phyloP scores from a whole-genome alignment of 345 rosid species.

The Excoecaria agallocha region DNA sequence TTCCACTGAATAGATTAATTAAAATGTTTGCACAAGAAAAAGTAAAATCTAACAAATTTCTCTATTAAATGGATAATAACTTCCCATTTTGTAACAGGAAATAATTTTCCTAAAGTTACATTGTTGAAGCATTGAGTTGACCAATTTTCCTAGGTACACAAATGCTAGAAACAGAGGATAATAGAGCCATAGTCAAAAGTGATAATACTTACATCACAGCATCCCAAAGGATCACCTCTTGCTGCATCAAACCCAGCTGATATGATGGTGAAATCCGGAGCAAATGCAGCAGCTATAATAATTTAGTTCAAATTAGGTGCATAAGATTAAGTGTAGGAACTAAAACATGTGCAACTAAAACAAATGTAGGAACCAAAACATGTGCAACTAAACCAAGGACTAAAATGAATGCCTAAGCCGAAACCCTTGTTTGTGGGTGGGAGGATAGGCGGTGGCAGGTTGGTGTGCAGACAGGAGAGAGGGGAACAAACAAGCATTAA shows the following conservation, averaged over 20 bases:
- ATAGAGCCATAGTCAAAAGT: neutral
- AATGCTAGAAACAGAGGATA: neutral
- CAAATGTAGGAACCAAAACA: neutral
- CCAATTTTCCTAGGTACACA: neutral
- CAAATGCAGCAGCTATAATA: slow-evolving; percentile 75
- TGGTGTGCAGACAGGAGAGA: neutral
- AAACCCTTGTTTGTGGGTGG: neutral
- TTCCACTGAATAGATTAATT: neutral
- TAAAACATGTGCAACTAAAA: neutral
- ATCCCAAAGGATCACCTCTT: slow-evolving; percentile 94
- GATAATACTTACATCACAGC: slow-evolving; percentile 78
- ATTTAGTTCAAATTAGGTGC: slow-evolving; percentile 12
- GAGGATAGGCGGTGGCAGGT: neutral
- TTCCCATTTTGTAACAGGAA: neutral
- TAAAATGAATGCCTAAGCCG: neutral
- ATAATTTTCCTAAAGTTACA: neutral
- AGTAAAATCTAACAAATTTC: neutral
- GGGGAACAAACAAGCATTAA: neutral
- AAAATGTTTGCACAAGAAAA: neutral
- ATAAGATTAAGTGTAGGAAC: slow-evolving; percentile 4
- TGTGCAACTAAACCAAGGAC: neutral
- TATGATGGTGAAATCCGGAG: slow-evolving; percentile 90
- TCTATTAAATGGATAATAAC: neutral
- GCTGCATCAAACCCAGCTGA: slow-evolving; percentile 99
- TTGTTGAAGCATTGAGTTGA: neutral